These are phyloP conservation scores for Davidsoniella neocaledoniae DNA, from an alignment of 2,329 filamentous ascomycete species.

Conservation along the genomic window DNA sequence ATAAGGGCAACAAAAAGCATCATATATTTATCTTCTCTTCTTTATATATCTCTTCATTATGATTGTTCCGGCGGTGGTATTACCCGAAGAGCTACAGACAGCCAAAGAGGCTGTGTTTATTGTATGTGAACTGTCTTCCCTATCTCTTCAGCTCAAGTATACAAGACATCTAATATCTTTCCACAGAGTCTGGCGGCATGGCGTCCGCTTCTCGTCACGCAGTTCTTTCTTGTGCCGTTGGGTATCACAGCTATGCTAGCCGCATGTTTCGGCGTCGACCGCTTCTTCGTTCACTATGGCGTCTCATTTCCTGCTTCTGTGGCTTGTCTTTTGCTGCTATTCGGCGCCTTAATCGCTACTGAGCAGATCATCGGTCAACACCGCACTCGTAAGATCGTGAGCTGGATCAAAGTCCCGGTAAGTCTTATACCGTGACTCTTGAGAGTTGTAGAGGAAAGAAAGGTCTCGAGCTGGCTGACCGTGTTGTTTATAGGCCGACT, in stretches of 20 bases:
- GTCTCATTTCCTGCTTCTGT: conserved; percentile 44
- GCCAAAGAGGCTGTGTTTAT: too few relatives aligned
- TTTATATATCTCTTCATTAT: too few relatives aligned
- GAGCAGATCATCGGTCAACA: conserved; percentile 31
- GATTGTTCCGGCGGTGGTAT: too few relatives aligned
- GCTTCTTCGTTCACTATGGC: conserved; percentile 26
- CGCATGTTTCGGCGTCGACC: conserved; percentile 27
- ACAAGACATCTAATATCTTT: neutral
- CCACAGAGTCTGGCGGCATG: conserved; percentile 1
- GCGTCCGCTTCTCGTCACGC: conserved; percentile 15
- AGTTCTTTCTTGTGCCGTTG: conserved; percentile 35
- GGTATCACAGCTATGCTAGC: conserved; percentile 25
- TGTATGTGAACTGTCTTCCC: too few relatives aligned
- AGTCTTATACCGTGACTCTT: conserved; percentile 9
- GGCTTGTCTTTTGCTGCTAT: conserved; percentile 38
- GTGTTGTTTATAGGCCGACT: conserved; percentile 28
- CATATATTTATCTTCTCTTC: too few relatives aligned
- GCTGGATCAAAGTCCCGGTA: conserved; percentile 36
- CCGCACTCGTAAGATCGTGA: conserved; percentile 30
- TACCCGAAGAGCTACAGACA: too few relatives aligned
- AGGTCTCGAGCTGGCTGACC: too few relatives aligned
- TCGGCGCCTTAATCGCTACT: conserved; percentile 29
- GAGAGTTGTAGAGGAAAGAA: too few relatives aligned
- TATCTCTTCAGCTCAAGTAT: too few relatives aligned
- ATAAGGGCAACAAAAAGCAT: too few relatives aligned